phyloP scores from a whole-genome alignment of 352 stramenopile genomes.

The Phytopythium oedochilum region DNA sequence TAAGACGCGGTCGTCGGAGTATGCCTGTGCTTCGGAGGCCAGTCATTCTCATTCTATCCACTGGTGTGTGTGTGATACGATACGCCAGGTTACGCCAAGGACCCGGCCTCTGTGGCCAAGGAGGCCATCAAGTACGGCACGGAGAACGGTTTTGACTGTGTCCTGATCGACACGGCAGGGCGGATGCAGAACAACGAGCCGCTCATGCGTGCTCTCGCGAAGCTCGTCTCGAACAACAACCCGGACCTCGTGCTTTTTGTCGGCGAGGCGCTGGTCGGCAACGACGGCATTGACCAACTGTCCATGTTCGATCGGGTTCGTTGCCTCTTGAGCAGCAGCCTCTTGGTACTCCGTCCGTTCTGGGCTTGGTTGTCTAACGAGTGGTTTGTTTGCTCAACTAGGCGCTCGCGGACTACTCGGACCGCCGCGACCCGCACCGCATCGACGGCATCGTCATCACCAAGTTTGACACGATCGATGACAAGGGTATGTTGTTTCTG shows the following conservation, averaged over 20 bases:
- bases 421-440: conserved; percentile 81
- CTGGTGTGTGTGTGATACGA: neutral
- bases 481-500: conserved; percentile 84
- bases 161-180: conserved; percentile 98
- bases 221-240: conserved; percentile 96
- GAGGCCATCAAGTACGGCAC: conserved; percentile 94
- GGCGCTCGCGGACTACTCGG: conserved; percentile 87
- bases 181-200: conserved; percentile 99
- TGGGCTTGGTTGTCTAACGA: too few species aligned
- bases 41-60: neutral
- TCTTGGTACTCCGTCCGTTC: too few species aligned
- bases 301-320: conserved; percentile 91
- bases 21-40: neutral
- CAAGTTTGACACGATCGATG: conserved; percentile 99
- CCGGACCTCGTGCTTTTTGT: conserved; percentile 98
- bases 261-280: conserved; percentile 98
- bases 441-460: conserved; percentile 99
- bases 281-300: conserved; percentile 98
- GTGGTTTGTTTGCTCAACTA: conserved; percentile 16
- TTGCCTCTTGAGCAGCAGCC: too few species aligned
- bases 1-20: neutral
- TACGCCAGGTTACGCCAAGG: conserved; percentile 94
- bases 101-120: conserved; percentile 93
- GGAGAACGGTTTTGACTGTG: conserved; percentile 94
- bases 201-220: conserved; percentile 97